Conservation (phyloP, 176 grass and related monocot species). For the Zizania latifolia region DNA sequence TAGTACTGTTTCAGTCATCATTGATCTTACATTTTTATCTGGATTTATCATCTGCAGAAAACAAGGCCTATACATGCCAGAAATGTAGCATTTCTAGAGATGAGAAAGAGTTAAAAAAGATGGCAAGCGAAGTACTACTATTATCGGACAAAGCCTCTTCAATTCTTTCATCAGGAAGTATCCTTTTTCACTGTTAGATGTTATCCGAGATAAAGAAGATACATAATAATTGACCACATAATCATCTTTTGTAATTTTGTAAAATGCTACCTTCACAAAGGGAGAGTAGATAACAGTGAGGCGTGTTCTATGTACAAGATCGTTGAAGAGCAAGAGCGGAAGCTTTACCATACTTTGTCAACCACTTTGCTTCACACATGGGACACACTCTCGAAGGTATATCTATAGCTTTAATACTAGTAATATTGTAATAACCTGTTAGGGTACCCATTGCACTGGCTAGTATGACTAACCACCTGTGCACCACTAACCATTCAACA, state of each 20-base stretch:
- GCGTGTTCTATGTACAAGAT: constrained; percentile 58
- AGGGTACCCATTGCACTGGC: neutral
- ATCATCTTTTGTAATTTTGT: neutral
- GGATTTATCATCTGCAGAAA: constrained; percentile 40
- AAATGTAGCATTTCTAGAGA: constrained; percentile 71
- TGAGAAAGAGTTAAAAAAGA: constrained; percentile 46
- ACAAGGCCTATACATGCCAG: constrained; percentile 61
- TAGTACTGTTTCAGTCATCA: neutral
- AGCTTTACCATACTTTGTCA: constrained; percentile 64
- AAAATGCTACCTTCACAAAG: constrained; percentile 31
- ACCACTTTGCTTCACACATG: constrained; percentile 61
- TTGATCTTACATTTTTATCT: constrained; percentile 14
- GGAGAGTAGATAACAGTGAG: constrained; percentile 54
- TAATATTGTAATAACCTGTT: neutral
- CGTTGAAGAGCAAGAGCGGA: constrained; percentile 51
- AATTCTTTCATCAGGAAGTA: constrained; percentile 56
- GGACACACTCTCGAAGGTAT: constrained; percentile 89
- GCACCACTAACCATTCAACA: neutral
- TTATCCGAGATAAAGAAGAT: neutral
- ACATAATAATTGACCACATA: neutral
- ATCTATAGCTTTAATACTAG: constrained; percentile 12
- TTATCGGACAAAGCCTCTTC: constrained; percentile 58
- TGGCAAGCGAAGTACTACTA: constrained; percentile 39
- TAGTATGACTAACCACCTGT: neutral
- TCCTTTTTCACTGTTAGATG: constrained; percentile 37